Conservation (phyloP, 139 green algal species). For the Haematococcus lacustris region DNA sequence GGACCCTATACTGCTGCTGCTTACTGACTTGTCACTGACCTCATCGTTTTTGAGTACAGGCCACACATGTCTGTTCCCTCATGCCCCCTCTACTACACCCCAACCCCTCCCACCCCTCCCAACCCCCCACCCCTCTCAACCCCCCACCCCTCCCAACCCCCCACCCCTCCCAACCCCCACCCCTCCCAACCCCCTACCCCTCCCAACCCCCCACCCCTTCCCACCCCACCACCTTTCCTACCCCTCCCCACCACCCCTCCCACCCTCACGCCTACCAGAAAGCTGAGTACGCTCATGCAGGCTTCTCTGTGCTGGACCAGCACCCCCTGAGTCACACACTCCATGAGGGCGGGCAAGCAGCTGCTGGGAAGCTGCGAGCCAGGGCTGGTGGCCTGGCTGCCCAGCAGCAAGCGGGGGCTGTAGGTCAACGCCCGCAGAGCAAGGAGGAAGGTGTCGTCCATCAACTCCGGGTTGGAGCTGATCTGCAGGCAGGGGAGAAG, state of each 20-base stretch:
- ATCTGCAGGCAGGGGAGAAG: conserved; percentile 29
- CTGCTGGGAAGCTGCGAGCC: conserved; percentile 5
- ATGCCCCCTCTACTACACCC: not conserved
- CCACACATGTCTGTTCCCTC: not conserved
- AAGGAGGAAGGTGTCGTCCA: conserved; percentile 79
- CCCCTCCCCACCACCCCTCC: too few relatives aligned
- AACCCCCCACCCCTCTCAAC: not conserved
- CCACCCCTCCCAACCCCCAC: not conserved
- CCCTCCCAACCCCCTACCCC: too few relatives aligned
- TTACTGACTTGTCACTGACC: not conserved
- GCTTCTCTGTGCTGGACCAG: conserved; percentile 64
- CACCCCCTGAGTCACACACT: conserved; percentile 36
- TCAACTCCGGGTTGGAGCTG: conserved; percentile 50
- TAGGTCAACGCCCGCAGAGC: conserved; percentile 50
- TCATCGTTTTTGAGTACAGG: not conserved
- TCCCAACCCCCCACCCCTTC: too few relatives aligned
- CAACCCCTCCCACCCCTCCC: not conserved
- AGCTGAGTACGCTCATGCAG: conserved; percentile 54
- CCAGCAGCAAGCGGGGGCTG: conserved; percentile 45
- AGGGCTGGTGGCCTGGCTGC: conserved; percentile 6
- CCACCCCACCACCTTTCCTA: too few relatives aligned
- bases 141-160: not conserved
- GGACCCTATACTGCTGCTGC: not conserved
- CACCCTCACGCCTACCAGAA: conserved; percentile 33
- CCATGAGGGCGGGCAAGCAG: conserved; percentile 49